Evolutionary conservation across 108 stramenopile genomes (phyloP).

Genomic region (Conticribra guillardii): DNA sequence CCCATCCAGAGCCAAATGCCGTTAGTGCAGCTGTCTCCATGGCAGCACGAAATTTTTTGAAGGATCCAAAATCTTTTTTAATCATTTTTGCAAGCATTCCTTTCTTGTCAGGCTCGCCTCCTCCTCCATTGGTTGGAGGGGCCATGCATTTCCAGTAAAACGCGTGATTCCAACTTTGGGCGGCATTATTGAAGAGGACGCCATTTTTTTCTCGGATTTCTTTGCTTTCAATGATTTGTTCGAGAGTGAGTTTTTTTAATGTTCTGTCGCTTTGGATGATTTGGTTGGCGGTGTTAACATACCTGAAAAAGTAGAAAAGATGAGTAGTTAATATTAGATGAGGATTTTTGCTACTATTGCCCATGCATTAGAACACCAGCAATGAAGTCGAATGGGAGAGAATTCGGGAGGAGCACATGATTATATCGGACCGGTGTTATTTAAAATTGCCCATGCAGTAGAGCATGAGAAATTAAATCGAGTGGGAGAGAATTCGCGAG

Average conservation of each 20-base stretch:
- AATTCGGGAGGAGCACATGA: too few species aligned
- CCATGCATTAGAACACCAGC: too few species aligned
- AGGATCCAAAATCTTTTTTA: conserved; percentile 45
- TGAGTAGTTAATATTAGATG: not conserved
- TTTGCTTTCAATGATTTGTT: conserved; percentile 39
- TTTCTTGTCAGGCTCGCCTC: conserved; percentile 50
- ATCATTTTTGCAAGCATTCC: conserved; percentile 49
- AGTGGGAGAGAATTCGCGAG: too few species aligned
- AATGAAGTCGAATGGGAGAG: too few species aligned
- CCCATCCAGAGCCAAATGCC: conserved; percentile 83
- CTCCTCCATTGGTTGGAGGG: conserved; percentile 37
- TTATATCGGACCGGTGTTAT: too few species aligned
- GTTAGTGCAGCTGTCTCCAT: conserved; percentile 36
- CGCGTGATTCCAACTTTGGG: conserved; percentile 70
- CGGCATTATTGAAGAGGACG: conserved; percentile 70
- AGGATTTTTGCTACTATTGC: too few species aligned
- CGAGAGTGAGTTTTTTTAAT: conserved; percentile 34
- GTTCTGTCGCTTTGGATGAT: conserved; percentile 31
- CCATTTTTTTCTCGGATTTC: conserved; percentile 23
- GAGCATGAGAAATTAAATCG: not conserved
- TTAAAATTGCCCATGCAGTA: too few species aligned
- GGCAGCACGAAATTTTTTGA: conserved; percentile 36
- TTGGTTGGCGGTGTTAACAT: conserved; percentile 46
- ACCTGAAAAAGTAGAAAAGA: conserved; percentile 7
- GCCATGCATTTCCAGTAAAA: conserved; percentile 85